Evolutionary conservation across 331 rosid species (phyloP).

Genomic region (Saraca asoca): DNA sequence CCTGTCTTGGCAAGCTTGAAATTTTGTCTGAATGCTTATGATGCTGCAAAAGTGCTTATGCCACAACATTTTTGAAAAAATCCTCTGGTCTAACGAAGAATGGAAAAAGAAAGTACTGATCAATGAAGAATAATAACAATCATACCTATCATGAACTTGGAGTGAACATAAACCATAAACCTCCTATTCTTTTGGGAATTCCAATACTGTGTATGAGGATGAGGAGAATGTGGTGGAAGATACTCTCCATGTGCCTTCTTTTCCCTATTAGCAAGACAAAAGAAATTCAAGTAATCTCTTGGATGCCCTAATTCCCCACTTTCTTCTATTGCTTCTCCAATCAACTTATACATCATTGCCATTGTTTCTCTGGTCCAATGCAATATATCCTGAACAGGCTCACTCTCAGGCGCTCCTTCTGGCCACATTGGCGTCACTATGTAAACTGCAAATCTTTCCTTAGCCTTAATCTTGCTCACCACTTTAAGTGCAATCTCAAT

Average conservation of each 20-base stretch:
- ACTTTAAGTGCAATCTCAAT: slow-evolving; percentile 89
- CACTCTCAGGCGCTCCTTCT: slow-evolving; percentile 85
- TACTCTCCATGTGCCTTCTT: slow-evolving; percentile 40
- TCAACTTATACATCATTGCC: slow-evolving; percentile 58
- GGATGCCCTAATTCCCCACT: slow-evolving; percentile 45
- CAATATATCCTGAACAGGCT: slow-evolving; percentile 76
- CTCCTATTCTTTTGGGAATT: slow-evolving; percentile 57
- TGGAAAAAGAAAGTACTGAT: not conserved
- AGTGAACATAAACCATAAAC: slow-evolving; percentile 70
- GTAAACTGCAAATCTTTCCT: slow-evolving; percentile 81
- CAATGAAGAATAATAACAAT: not conserved
- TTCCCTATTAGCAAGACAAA: slow-evolving; percentile 65
- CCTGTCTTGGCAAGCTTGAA: no score
- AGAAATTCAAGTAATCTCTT: slow-evolving; percentile 61
- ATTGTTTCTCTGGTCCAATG: slow-evolving; percentile 73
- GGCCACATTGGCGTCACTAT: slow-evolving; percentile 98
- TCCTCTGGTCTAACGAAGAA: no score
- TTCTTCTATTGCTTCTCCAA: slow-evolving; percentile 56
- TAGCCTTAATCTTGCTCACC: slow-evolving; percentile 70
- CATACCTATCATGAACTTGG: slow-evolving; percentile 68
- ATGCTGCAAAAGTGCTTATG: no score
- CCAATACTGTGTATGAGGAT: slow-evolving; percentile 49
- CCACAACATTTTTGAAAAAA: no score
- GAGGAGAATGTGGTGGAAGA: slow-evolving; percentile 54
- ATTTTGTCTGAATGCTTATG: no score